These are phyloP conservation scores for Microglena sp. DNA, from an alignment of 139 green algal genomes.

Conservation along the genomic window DNA sequence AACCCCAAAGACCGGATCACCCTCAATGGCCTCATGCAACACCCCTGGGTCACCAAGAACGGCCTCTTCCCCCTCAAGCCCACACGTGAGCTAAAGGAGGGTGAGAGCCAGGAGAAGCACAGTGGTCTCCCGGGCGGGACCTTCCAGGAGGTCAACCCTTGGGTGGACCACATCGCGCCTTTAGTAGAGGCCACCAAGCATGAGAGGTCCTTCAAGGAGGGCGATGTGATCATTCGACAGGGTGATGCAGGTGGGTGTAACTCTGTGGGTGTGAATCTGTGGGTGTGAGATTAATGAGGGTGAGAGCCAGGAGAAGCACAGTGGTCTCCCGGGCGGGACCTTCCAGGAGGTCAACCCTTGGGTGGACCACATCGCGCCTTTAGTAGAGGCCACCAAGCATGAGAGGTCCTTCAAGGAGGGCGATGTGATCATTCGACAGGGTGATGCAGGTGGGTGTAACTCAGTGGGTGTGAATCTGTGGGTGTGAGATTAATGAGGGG, in stretches of 20 bases:
- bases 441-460: slow-evolving; percentile 21
- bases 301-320: slow-evolving; percentile 27
- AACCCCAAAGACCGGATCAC: slow-evolving; percentile 62
- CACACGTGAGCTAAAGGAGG: slow-evolving; percentile 16
- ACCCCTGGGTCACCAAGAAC: slow-evolving; percentile 61
- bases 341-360: slow-evolving; percentile 20
- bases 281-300: slow-evolving; percentile 20
- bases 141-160: slow-evolving; percentile 19
- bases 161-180: slow-evolving; percentile 17
- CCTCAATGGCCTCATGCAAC: slow-evolving; percentile 47
- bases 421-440: slow-evolving; percentile 42
- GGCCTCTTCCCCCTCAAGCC: slow-evolving; percentile 27
- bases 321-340: neutral
- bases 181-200: slow-evolving; percentile 14
- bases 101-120: slow-evolving; percentile 28
- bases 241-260: slow-evolving; percentile 23
- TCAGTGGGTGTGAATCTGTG: neutral
- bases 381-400: slow-evolving; percentile 13
- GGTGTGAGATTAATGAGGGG: slow-evolving; percentile 20
- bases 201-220: slow-evolving; percentile 37
- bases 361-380: slow-evolving; percentile 16
- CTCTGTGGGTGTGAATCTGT: neutral
- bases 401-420: slow-evolving; percentile 38
- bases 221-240: slow-evolving; percentile 41
- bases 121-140: neutral